These are phyloP conservation scores for Tolypocladium paradoxum DNA, from an alignment of 2,329 filamentous ascomycete species.

Conservation along the genomic window DNA sequence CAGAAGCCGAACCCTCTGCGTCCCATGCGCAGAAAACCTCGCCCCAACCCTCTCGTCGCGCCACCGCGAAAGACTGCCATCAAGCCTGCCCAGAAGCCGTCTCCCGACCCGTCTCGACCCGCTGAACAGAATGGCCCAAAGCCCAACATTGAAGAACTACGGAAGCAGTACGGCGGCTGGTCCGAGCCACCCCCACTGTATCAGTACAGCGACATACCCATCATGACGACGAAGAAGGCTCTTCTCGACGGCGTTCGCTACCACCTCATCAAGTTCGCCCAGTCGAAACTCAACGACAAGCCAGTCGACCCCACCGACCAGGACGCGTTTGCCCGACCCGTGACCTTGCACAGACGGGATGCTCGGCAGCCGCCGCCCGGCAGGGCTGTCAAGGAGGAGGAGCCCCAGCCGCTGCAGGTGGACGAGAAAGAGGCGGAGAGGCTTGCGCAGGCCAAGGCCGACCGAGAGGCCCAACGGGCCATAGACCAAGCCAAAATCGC, in stretches of 20 bases:
- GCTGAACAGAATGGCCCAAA: constrained; percentile 17
- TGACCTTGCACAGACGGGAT: constrained; percentile 81
- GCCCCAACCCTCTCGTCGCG: constrained; percentile 52
- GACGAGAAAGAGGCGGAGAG: constrained; percentile 52
- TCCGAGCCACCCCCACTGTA: constrained; percentile 36
- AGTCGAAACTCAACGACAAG: constrained; percentile 46
- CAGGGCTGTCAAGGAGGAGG: constrained; percentile 51
- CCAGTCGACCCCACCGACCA: constrained; percentile 59
- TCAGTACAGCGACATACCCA: constrained; percentile 47
- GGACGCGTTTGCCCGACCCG: constrained; percentile 74
- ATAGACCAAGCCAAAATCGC: constrained; percentile 89
- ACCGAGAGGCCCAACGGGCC: constrained; percentile 76
- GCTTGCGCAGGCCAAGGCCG: constrained; percentile 60
- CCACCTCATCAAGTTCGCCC: constrained; percentile 73
- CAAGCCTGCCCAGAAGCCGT: constrained; percentile 10
- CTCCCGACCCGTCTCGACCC: constrained; percentile 9
- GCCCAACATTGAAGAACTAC: constrained; percentile 29
- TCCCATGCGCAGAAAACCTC: constrained; percentile 27
- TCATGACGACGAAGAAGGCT: constrained; percentile 74
- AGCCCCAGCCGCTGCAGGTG: constrained; percentile 27
- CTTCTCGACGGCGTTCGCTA: constrained; percentile 71
- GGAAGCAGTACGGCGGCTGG: constrained; percentile 45
- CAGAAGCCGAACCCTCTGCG: constrained; percentile 26
- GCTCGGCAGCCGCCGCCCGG: constrained; percentile 59
- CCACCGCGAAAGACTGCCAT: constrained; percentile 37